Conservation (phyloP, 2,329 filamentous ascomycete species). For the Tolypocladium ophioglossoides region DNA sequence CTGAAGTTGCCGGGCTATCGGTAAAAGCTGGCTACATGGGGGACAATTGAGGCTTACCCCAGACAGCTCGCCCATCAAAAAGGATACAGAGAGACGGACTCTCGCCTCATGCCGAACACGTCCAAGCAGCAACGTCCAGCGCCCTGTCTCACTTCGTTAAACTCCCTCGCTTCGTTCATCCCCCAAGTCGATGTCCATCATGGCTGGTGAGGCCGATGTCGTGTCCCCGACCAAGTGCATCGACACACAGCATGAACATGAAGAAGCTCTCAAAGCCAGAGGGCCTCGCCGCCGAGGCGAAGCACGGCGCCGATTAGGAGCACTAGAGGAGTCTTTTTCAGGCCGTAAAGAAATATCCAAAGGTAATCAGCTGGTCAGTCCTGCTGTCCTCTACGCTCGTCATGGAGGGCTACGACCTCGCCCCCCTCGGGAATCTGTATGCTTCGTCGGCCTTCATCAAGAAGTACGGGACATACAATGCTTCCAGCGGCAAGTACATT, state of each 20-base stretch:
- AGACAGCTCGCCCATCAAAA: not conserved
- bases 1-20: not conserved
- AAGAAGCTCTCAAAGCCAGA: slow-evolving; percentile 13
- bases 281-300: slow-evolving; percentile 24
- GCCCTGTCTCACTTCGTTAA: not conserved
- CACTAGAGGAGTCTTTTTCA: slow-evolving; percentile 28
- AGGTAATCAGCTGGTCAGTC: slow-evolving; percentile 37
- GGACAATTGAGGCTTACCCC: not conserved
- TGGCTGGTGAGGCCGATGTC: slow-evolving; percentile 11
- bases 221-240: slow-evolving; percentile 8
- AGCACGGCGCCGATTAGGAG: slow-evolving; percentile 28
- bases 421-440: slow-evolving; percentile 37
- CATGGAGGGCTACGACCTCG: slow-evolving; percentile 43
- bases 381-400: slow-evolving; percentile 34
- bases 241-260: slow-evolving; percentile 15
- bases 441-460: slow-evolving; percentile 32
- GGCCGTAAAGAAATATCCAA: slow-evolving; percentile 31
- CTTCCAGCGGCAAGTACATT: slow-evolving; percentile 26
- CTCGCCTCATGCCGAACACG: not conserved
- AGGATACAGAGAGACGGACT: not conserved
- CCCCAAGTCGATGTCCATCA: slow-evolving; percentile 3
- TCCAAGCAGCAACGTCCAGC: not conserved
- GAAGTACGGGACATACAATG: slow-evolving; percentile 31
- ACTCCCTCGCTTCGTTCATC: not conserved
- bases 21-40: not conserved